Evolutionary conservation across 2,329 filamentous ascomycete species (phyloP).

Genomic region (Microthyrium microscopicum): DNA sequence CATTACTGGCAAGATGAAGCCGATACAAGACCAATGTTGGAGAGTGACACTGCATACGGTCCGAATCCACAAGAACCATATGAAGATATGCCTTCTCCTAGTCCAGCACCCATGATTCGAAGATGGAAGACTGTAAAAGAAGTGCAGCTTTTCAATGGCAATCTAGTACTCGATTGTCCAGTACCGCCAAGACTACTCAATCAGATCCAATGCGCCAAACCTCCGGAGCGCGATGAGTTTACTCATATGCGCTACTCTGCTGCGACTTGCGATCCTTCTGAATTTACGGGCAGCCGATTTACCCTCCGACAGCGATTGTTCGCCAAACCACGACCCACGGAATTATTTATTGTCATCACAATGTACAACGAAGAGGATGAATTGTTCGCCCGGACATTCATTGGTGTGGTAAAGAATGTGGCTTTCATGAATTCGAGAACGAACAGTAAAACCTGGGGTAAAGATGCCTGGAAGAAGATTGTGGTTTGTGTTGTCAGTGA

Average conservation of each 20-base stretch:
- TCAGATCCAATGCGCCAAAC: constrained; percentile 67
- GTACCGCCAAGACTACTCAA: constrained; percentile 77
- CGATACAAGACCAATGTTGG: constrained; percentile 61
- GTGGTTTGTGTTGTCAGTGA: constrained; percentile 96
- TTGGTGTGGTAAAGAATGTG: constrained; percentile 95
- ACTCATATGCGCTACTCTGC: constrained; percentile 89
- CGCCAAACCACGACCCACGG: constrained; percentile 79
- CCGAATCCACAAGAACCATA: constrained; percentile 39
- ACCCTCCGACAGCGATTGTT: constrained; percentile 84
- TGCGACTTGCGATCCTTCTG: constrained; percentile 78
- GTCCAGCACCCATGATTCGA: constrained; percentile 46
- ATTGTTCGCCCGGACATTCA: constrained; percentile 87
- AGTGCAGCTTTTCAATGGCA: constrained; percentile 91
- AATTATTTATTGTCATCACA: constrained; percentile 89
- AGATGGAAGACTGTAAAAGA: constrained; percentile 98
- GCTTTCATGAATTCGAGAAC: constrained; percentile 93
- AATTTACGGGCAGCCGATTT: constrained; percentile 80
- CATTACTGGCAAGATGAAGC: constrained; percentile 52
- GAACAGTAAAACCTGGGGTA: constrained; percentile 94
- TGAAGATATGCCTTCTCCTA: constrained; percentile 31
- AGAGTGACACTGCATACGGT: constrained; percentile 42
- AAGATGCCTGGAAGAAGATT: constrained; percentile 99
- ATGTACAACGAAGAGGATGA: constrained; percentile 99
- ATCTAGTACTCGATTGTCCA: constrained; percentile 90
- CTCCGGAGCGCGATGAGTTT: constrained; percentile 67